Conservation (phyloP, 768 basidiomycete genomes). For the Mycena alexandri region DNA sequence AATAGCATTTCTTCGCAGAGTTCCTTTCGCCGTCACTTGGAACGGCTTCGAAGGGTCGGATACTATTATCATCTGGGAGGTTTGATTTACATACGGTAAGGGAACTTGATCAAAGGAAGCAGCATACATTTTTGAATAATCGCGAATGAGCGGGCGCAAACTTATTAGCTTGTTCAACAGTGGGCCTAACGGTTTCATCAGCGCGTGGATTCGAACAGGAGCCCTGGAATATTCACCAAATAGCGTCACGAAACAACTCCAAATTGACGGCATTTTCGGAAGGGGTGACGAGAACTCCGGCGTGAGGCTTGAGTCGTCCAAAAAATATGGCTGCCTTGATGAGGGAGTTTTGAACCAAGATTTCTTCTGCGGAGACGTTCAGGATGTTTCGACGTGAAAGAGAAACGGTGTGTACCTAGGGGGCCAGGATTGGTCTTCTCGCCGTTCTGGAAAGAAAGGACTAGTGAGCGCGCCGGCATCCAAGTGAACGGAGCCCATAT, state of each 20-base stretch:
- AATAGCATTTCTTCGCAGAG: slow-evolving; percentile 38
- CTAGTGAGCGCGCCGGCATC: neutral
- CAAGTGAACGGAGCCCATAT: neutral
- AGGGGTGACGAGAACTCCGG: neutral
- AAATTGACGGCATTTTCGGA: neutral
- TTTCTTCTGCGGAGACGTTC: slow-evolving; percentile 1
- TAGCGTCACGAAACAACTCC: slow-evolving; percentile 37
- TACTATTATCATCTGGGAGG: slow-evolving; percentile 57
- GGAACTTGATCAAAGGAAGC: neutral
- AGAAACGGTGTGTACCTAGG: neutral
- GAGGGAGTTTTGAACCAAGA: slow-evolving; percentile 8
- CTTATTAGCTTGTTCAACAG: slow-evolving; percentile 54
- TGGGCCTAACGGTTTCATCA: slow-evolving; percentile 46
- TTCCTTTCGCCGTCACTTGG: slow-evolving; percentile 56
- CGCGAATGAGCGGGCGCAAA: slow-evolving; percentile 58
- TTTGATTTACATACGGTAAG: neutral
- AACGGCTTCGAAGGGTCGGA: slow-evolving; percentile 56
- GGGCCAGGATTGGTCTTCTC: slow-evolving; percentile 27
- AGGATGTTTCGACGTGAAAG: neutral
- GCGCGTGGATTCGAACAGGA: neutral
- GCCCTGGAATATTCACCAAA: slow-evolving; percentile 38
- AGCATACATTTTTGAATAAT: slow-evolving; percentile 57
- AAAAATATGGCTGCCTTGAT: slow-evolving; percentile 15
- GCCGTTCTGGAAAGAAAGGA: slow-evolving; percentile 1
- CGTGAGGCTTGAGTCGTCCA: neutral